These are phyloP conservation scores for Penstemon barbatus DNA, from an alignment of 257 asterid genomes.

Conservation along the genomic window DNA sequence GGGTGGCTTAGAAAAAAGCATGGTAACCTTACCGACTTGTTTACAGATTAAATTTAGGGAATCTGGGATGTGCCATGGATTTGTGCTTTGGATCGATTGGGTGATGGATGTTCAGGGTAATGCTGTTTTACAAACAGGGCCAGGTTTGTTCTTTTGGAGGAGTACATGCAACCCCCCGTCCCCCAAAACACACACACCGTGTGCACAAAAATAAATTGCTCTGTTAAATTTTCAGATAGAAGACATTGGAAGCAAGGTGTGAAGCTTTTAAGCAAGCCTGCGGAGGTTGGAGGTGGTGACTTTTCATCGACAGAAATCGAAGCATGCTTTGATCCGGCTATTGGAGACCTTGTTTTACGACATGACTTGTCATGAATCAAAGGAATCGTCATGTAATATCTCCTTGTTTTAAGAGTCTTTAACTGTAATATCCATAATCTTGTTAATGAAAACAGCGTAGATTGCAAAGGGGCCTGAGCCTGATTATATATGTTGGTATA, in stretches of 20 bases:
- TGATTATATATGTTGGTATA: too few relatives aligned
- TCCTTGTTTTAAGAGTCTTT: background rate
- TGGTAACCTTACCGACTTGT: background rate
- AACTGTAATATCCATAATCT: background rate
- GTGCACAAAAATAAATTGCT: background rate
- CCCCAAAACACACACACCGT: background rate
- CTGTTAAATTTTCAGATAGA: constrained; percentile 44
- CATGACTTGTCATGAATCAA: constrained; percentile 40
- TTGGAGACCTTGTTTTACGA: constrained; percentile 55
- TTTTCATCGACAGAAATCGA: constrained; percentile 44
- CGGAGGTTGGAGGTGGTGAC: constrained; percentile 34
- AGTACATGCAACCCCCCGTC: background rate
- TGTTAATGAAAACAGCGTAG: too few relatives aligned
- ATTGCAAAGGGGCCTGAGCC: too few relatives aligned
- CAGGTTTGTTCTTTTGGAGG: constrained; percentile 50
- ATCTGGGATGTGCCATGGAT: constrained; percentile 78
- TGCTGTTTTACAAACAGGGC: constrained; percentile 65
- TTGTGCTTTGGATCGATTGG: constrained; percentile 95
- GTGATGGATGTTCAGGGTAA: constrained; percentile 50
- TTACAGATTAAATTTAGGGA: constrained; percentile 59
- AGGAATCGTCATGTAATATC: constrained; percentile 2
- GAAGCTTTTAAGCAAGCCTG: constrained; percentile 68
- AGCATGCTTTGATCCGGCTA: constrained; percentile 62
- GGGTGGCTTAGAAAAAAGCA: too few relatives aligned
- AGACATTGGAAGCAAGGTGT: constrained; percentile 92